These are phyloP conservation scores for Lactarius akahatsu DNA, from an alignment of 768 basidiomycete species.

Conservation along the genomic window DNA sequence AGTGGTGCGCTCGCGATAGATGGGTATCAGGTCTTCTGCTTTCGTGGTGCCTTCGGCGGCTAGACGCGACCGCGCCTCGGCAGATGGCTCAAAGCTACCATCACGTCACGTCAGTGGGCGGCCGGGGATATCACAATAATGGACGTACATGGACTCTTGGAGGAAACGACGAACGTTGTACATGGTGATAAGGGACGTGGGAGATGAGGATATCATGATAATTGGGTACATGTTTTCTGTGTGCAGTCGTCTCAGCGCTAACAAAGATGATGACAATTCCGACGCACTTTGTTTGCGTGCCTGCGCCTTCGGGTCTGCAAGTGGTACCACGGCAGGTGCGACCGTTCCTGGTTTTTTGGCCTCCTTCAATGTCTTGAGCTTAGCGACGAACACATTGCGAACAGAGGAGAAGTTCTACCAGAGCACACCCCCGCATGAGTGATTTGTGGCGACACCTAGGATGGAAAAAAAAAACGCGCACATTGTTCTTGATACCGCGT, in stretches of 20 bases:
- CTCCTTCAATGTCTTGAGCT: slow-evolving; percentile 76
- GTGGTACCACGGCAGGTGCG: slow-evolving; percentile 39
- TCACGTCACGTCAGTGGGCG: neutral
- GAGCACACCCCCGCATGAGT: neutral
- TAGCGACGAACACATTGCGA: slow-evolving; percentile 64
- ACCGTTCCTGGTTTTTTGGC: slow-evolving; percentile 52
- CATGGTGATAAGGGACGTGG: slow-evolving; percentile 95
- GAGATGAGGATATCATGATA: slow-evolving; percentile 95
- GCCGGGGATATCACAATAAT: neutral
- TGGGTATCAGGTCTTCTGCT: slow-evolving; percentile 82
- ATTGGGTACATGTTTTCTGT: slow-evolving; percentile 83
- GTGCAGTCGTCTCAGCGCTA: neutral
- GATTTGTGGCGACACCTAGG: neutral
- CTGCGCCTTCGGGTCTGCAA: slow-evolving; percentile 54
- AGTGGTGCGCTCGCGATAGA: slow-evolving; percentile 78
- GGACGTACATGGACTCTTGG: slow-evolving; percentile 72
- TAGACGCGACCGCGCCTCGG: slow-evolving; percentile 68
- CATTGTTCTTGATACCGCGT: slow-evolving; percentile 80
- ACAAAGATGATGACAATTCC: neutral
- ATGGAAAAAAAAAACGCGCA: slow-evolving; percentile 39
- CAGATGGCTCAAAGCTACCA: slow-evolving; percentile 62
- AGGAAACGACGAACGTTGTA: slow-evolving; percentile 94
- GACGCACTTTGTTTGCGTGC: slow-evolving; percentile 69
- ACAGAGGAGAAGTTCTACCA: slow-evolving; percentile 78
- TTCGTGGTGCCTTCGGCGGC: slow-evolving; percentile 68